Evolutionary conservation across 2,329 filamentous ascomycete species (phyloP), one percentile per base, ranked within the genome.

Genomic region (Pseudocercospora fijiensis): DNA sequence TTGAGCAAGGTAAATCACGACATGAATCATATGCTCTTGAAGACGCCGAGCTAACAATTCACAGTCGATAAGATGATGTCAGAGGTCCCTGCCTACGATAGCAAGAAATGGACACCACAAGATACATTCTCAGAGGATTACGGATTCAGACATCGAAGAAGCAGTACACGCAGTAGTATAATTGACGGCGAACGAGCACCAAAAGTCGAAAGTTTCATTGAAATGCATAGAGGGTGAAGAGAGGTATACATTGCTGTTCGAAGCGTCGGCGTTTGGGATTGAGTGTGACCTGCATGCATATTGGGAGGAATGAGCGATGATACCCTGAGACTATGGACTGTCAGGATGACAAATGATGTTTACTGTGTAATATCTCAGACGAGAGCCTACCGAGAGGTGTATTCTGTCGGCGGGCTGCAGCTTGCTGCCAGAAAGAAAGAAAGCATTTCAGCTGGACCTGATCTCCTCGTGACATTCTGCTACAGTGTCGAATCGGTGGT

Each of bases 11-110:
- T 58, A 33, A 58, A 24, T 33, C 16, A 5, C 28, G 11, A 24
- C 47, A 52, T 22, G 4, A 33, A 9, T 28, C 13, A 10, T 16
- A 4, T 16, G 20, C 27, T 26, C n/a, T 9, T 22, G 13, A 26
- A 5, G 24, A 49, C 9, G 45, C 26, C 11, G 3, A 41, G 10
- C 53, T 56, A n/a, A 33, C 28, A 41, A 2, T 27, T 10, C n/a
- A 8, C 37, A 59, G 72, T 74, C 24, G 72, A 74, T 58, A 68
- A 72, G 60, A 76, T 76, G 74, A 79, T 85, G 77, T 77, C 80
- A 63, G 80, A 84, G 70, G 78, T 78, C 2, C 76, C 74, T 16
- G 81, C 83, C 2, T 76, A 82, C 47, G 70, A 67, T 26, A 75
- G 71, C 47, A 70, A 69, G 27, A 66, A 61, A 9, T 78, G 75